phyloP scores from a whole-genome alignment of 495 filamentous ascomycete genomes.

The Lepraria neglecta region DNA sequence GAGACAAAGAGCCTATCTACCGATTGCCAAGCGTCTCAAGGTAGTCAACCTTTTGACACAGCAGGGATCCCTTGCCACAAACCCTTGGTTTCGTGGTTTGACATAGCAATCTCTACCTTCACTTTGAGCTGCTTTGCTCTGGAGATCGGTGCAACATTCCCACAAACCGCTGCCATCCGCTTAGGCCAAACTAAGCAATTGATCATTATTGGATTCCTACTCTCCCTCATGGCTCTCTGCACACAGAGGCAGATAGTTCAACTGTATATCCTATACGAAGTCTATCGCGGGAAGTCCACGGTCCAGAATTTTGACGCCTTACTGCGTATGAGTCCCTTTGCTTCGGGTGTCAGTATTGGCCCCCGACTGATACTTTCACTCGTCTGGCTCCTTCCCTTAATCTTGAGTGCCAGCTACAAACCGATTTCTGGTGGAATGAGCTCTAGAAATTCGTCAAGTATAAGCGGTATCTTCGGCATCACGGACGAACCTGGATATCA shows the following conservation, averaged over 20 bases:
- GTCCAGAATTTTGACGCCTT: slow-evolving; percentile 15
- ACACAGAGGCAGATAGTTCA: slow-evolving; percentile 5
- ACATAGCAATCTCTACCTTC: background rate
- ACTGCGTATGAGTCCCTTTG: slow-evolving; percentile 3
- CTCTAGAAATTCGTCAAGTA: too few species aligned
- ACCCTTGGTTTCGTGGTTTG: background rate
- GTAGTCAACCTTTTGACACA: background rate
- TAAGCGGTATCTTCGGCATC: too few species aligned
- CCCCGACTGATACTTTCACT: too few species aligned
- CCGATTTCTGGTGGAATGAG: too few species aligned
- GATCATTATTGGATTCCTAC: slow-evolving; percentile 12
- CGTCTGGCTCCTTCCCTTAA: too few species aligned
- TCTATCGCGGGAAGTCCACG: background rate
- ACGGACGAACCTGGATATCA: too few species aligned
- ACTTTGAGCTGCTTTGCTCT: background rate
- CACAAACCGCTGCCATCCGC: background rate
- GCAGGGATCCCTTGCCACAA: background rate
- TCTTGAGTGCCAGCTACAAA: too few species aligned
- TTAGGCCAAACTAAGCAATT: slow-evolving; percentile 13
- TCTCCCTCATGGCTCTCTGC: slow-evolving; percentile 13
- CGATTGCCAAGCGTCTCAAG: background rate
- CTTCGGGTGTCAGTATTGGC: background rate
- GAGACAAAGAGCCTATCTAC: too few species aligned
- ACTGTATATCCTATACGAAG: slow-evolving; percentile 1
- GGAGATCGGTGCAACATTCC: background rate